Percentiles rank a stretch among this genome's conserved stretches.
Conservation (phyloP, 2,329 filamentous ascomycete genomes). For the Penicillium sp. region DNA sequence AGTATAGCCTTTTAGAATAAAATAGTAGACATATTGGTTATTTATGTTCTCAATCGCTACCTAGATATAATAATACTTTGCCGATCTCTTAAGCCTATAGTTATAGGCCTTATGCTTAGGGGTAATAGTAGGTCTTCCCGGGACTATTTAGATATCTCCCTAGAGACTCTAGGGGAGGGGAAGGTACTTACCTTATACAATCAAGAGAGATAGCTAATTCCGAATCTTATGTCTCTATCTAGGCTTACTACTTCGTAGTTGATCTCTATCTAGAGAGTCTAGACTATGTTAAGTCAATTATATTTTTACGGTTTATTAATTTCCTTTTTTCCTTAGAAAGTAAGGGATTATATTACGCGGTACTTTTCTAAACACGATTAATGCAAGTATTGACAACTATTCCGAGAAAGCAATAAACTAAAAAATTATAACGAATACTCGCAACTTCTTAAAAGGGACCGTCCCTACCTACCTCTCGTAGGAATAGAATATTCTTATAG, state of each 20-base stretch:
- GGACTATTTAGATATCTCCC: not conserved
- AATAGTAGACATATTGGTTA: slow-evolving; percentile 8
- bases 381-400: too few relatives aligned
- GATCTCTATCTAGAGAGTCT: slow-evolving; percentile 1
- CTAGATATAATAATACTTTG: slow-evolving; percentile 2
- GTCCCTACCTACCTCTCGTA: too few relatives aligned
- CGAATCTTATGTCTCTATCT: slow-evolving; percentile 5
- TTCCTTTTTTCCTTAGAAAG: not conserved
- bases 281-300: not conserved
- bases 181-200: slow-evolving; percentile 1
- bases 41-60: slow-evolving; percentile 9
- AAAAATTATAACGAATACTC: too few relatives aligned
- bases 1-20: slow-evolving; percentile 7
- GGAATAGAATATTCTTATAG: too few relatives aligned
- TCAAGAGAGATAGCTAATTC: slow-evolving; percentile 4
- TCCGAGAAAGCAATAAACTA: too few relatives aligned
- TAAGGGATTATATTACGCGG: not conserved
- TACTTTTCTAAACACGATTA: too few relatives aligned
- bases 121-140: slow-evolving; percentile 2
- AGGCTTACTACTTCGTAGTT: slow-evolving; percentile 3
- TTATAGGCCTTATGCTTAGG: slow-evolving; percentile 4
- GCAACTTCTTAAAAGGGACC: too few relatives aligned
- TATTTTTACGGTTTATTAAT: not conserved
- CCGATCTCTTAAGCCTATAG: slow-evolving; percentile 5
- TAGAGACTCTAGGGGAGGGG: slow-evolving; percentile 1